A percentile compares a stretch with the other conserved stretches of the same genome.
These are phyloP conservation scores for Vicia villosa DNA, from an alignment of 306 rosid genomes.

Conservation along the genomic window DNA sequence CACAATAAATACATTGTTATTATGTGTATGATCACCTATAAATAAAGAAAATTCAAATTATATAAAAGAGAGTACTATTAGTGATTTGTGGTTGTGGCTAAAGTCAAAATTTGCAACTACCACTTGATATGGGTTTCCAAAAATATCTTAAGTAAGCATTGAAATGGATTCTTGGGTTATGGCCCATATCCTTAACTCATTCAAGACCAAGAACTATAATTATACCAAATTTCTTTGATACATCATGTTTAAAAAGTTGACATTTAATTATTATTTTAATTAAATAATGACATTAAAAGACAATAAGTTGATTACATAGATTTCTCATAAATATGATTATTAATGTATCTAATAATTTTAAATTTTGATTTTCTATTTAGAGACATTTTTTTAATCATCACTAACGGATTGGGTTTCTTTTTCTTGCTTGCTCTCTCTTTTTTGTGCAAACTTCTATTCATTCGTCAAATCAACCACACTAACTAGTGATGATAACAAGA, in stretches of 20 bases:
- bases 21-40: too few species aligned
- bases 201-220: background rate
- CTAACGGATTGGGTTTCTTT: background rate
- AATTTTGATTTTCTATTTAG: background rate
- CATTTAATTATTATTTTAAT: background rate
- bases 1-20: too few species aligned
- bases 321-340: background rate
- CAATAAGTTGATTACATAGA: background rate
- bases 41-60: too few species aligned
- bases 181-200: constrained; percentile 26
- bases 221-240: background rate
- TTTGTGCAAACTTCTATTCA: background rate
- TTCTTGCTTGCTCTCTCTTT: background rate
- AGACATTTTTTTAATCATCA: too few species aligned
- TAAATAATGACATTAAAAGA: background rate
- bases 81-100: background rate
- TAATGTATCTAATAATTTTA: too few species aligned
- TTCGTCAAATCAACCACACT: constrained; percentile 14
- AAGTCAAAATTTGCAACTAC: constrained; percentile 57
- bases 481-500: background rate
- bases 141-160: constrained; percentile 17
- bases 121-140: constrained; percentile 32
- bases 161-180: background rate
- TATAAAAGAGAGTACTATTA: too few species aligned
- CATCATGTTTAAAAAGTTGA: too few species aligned